Evolutionary conservation across 306 rosid species (phyloP), one percentile per base, ranked within the genome.

Genomic region (Corylus heterophylla): DNA sequence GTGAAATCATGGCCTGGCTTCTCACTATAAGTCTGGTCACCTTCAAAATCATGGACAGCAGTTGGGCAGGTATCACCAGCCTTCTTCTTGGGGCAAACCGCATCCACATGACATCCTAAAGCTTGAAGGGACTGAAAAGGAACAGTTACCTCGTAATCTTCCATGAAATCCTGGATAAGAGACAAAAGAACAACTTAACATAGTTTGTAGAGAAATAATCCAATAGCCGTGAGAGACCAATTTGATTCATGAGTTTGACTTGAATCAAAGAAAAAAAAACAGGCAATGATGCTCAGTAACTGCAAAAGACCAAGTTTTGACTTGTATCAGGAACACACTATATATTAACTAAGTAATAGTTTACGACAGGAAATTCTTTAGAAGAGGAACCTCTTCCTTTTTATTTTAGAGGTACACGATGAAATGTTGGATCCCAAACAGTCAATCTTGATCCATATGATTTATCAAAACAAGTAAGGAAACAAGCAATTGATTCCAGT

Each of bases 51-150:
- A 81, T 90, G 97, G 85, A 92, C 78, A 49, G 92, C 95, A 25
- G 97, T 93, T 44, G 83, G 85, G 76, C 98, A 95, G 58, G 73
- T 84, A 39, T 95, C 96, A 27, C 98, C 97, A 10, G 89, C 86
- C 61, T 88, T 92, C 92, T 89, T 95, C 62, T 84, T 67, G 72
- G 98, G 98, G 84, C 94, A 87, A 88, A 88, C 91, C 67, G 89
- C 94, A 77, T 92, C 98, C 47, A 95, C 96, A 58, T 89, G 89
- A 75, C 98, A 92, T 73, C 93, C 98, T 74, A 95, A 85, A 77
- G 94, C 98, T 87, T 91, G 86, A 79, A 95, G 92, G 51, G 97
- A 77, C 84, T 92, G 98, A 77, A 95, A 91, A 58, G 98, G 98
- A 68, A 92, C 94, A 45, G 76, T 54, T 29, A 88, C 90, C 84